Evolutionary conservation across 2,329 filamentous ascomycete species (phyloP).

Genomic region (Ciborinia camelliae): DNA sequence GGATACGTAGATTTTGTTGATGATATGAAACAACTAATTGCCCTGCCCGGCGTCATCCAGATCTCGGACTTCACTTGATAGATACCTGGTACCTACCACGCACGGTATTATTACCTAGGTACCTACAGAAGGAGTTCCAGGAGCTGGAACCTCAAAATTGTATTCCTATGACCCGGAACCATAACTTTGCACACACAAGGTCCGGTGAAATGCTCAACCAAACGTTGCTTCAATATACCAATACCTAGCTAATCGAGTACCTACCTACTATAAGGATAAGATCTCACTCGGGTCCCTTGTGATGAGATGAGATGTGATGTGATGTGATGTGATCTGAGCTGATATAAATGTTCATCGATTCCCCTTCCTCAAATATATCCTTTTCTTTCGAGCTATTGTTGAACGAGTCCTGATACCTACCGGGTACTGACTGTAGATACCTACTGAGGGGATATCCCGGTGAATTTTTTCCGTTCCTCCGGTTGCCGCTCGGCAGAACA

Average conservation of each 20-base stretch:
- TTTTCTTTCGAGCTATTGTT: neutral
- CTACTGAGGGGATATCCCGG: slow-evolving; percentile 16
- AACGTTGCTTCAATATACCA: neutral
- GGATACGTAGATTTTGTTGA: neutral
- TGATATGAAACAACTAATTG: neutral
- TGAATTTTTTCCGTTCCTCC: slow-evolving; percentile 14
- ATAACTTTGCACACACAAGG: neutral
- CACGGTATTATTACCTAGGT: too few species aligned
- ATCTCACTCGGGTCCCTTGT: slow-evolving; percentile 3
- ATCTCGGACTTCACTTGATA: neutral
- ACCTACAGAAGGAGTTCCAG: slow-evolving; percentile 11
- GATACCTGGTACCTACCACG: too few species aligned
- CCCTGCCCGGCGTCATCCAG: neutral
- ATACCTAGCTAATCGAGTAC: too few species aligned
- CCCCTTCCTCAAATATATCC: neutral
- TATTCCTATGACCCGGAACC: neutral
- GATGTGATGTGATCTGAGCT: too few species aligned
- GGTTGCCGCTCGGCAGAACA: slow-evolving; percentile 14
- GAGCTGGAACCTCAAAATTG: neutral
- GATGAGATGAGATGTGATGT: too few species aligned
- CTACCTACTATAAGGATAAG: neutral
- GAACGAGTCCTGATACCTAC: neutral
- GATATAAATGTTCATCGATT: slow-evolving; percentile 4
- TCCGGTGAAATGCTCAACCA: neutral
- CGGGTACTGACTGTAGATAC: too few species aligned